These are phyloP conservation scores for Mangifera indica DNA, from an alignment of 345 rosid species.

Conservation along the genomic window DNA sequence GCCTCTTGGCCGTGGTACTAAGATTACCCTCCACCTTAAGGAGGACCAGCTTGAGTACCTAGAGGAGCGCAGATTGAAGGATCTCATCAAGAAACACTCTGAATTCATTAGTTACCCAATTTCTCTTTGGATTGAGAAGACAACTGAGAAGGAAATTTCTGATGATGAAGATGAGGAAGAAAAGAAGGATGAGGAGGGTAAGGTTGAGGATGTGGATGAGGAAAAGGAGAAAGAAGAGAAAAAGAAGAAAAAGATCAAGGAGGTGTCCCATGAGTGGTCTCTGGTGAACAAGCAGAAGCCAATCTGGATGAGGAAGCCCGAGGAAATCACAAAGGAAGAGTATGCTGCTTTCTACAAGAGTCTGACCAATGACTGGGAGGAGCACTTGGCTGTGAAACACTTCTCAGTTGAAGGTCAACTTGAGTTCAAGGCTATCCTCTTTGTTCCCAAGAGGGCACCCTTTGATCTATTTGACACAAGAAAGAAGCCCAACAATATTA, in stretches of 20 bases:
- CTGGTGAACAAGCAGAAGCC: conserved; percentile 93
- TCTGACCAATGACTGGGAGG: conserved; percentile 91
- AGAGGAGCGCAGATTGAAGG: conserved; percentile 85
- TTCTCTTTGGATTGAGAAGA: conserved; percentile 86
- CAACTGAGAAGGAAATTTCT: conserved; percentile 78
- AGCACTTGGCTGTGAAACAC: conserved; percentile 84
- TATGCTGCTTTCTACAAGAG: conserved; percentile 95
- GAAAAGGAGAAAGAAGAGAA: conserved; percentile 71
- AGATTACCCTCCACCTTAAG: conserved; percentile 69
- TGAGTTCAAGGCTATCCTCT: conserved; percentile 88
- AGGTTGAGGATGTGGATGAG: conserved; percentile 80
- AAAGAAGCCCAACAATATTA: conserved; percentile 92
- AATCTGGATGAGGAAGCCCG: conserved; percentile 95
- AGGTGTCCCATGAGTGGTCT: conserved; percentile 83
- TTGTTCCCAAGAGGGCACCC: conserved; percentile 89
- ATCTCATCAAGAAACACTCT: conserved; percentile 88
- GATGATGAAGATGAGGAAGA: conserved; percentile 92
- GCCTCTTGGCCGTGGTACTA: conserved; percentile 74
- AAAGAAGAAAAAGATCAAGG: conserved; percentile 91
- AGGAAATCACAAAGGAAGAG: conserved; percentile 86
- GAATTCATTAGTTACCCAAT: conserved; percentile 90
- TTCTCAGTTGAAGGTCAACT: conserved; percentile 95
- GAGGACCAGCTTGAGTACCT: conserved; percentile 91
- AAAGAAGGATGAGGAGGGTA: conserved; percentile 79
- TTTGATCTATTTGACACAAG: conserved; percentile 87